Evolutionary conservation across 2,329 filamentous ascomycete genomes (phyloP), one percentile per base, ranked within the genome.

Genomic region (Aspergillus felis): DNA sequence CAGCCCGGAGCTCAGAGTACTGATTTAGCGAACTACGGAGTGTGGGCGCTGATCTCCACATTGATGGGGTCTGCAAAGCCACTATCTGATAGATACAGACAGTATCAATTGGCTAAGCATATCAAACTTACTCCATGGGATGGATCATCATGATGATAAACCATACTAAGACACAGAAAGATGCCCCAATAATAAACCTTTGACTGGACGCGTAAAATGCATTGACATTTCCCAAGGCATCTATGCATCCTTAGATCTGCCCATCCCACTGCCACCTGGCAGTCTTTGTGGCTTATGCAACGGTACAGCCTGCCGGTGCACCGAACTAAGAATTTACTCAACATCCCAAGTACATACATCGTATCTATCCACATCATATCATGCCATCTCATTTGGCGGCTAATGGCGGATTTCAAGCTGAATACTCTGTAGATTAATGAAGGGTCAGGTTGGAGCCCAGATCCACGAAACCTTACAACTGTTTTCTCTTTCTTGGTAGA

Each of bases 191-290:
- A 17, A 38, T 38, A 14, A 7, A 7, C 32, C 5, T 7, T 17
- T 17, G 5, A 3, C 32, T 38, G 32, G 17, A 38, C 17, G 14
- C 14, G 14, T 17, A 17, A 7, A 17, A 17, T 38, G 32, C 32
- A 38, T 3, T 7, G 32, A 38, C 2, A 38, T 17, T 38, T 38
- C 42, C 28, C 29, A 53, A 42, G 53, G 50, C 53, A 58, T 53
- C 24, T 53, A 51, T 59, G 54, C 57, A 57, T 59, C 29, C 25
- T 42, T 47, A 35, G 51, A 27, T 42, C 53, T 27, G 35, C 10
- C 53, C 50, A 10, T 38, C 32, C 32, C 42, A 20, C n/a, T 46
- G 42, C 42, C 42, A 46, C 20, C 20, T 24, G 42, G 42, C 42
- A 46, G 20, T 46, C 22, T 24, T 8, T 24, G n/a, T 24, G 22